These are phyloP conservation scores for Neohortaea acidophila DNA, from an alignment of 495 filamentous ascomycete genomes.

Conservation along the genomic window DNA sequence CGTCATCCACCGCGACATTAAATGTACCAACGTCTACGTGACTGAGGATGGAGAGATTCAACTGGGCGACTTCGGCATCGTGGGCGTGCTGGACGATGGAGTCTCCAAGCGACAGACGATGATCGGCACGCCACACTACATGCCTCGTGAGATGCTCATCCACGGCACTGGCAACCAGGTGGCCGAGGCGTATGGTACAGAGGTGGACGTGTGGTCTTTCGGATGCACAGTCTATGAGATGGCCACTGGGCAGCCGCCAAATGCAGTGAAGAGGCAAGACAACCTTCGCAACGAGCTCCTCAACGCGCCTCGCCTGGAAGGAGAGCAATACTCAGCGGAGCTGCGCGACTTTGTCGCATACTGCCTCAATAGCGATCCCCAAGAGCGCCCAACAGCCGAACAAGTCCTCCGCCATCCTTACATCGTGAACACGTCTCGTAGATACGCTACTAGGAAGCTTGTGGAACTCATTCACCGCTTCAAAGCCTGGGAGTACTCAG, in stretches of 20 bases:
- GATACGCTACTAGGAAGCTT: constrained; percentile 48
- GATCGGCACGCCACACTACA: constrained; percentile 91
- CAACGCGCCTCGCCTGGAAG: constrained; percentile 52
- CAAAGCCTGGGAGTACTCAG: constrained; percentile 69
- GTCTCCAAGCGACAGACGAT: constrained; percentile 80
- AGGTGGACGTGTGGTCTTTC: constrained; percentile 91
- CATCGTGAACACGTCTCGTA: constrained; percentile 45
- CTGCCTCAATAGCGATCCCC: constrained; percentile 60
- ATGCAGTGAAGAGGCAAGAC: constrained; percentile 14
- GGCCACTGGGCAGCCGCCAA: constrained; percentile 74
- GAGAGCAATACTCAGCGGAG: constrained; percentile 56
- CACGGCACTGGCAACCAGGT: constrained; percentile 32
- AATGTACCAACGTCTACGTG: constrained; percentile 85
- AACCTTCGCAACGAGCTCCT: background rate
- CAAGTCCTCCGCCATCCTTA: constrained; percentile 49
- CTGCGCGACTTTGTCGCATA: constrained; percentile 66
- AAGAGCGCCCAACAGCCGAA: constrained; percentile 55
- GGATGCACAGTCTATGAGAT: constrained; percentile 84
- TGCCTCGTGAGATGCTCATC: constrained; percentile 66
- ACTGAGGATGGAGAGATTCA: constrained; percentile 76
- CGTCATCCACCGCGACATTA: constrained; percentile 93
- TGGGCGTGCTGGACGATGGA: constrained; percentile 69
- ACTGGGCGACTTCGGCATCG: constrained; percentile 92
- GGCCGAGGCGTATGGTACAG: constrained; percentile 41
- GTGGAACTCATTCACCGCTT: constrained; percentile 65